Conservation (phyloP, 495 filamentous ascomycete genomes). For the Penicillium maclennaniae region DNA sequence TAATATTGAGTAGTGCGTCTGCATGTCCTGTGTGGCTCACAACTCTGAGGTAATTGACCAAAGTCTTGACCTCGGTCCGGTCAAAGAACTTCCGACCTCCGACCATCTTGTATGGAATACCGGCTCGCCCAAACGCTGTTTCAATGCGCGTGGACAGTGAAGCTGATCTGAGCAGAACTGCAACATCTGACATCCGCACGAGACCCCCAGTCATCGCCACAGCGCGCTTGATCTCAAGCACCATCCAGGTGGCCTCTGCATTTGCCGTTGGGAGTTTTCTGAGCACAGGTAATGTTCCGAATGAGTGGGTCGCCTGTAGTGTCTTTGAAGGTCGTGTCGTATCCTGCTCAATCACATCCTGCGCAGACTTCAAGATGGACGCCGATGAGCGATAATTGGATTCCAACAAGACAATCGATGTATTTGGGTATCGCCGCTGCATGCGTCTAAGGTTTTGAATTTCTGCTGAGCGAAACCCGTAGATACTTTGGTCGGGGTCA, state of each 20-base stretch:
- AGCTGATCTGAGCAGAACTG: constrained; percentile 82
- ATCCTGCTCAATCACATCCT: constrained; percentile 92
- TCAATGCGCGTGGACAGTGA: constrained; percentile 82
- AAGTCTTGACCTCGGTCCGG: constrained; percentile 79
- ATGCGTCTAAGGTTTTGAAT: constrained; percentile 83
- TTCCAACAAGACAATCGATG: constrained; percentile 79
- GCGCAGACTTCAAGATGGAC: constrained; percentile 76
- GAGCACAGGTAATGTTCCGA: constrained; percentile 79
- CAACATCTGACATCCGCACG: constrained; percentile 72
- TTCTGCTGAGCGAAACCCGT: constrained; percentile 96
- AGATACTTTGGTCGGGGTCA: constrained; percentile 98
- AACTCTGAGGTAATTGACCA: constrained; percentile 86
- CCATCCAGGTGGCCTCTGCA: constrained; percentile 83
- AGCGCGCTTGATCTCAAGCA: constrained; percentile 74
- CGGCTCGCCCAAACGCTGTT: constrained; percentile 74
- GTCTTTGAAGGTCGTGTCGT: constrained; percentile 69
- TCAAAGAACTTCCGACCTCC: constrained; percentile 92
- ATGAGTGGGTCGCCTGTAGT: constrained; percentile 74
- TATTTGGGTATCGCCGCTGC: constrained; percentile 70
- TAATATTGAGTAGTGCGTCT: constrained; percentile 78
- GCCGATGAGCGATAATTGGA: constrained; percentile 94
- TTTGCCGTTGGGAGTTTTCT: constrained; percentile 69
- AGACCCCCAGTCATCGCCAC: constrained; percentile 67
- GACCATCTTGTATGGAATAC: constrained; percentile 92
- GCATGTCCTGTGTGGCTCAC: constrained; percentile 84